A percentile compares a stretch with the other conserved stretches of the same genome.
These are phyloP conservation scores for Striga asiatica DNA, from an alignment of 257 asterid species.

Conservation along the genomic window DNA sequence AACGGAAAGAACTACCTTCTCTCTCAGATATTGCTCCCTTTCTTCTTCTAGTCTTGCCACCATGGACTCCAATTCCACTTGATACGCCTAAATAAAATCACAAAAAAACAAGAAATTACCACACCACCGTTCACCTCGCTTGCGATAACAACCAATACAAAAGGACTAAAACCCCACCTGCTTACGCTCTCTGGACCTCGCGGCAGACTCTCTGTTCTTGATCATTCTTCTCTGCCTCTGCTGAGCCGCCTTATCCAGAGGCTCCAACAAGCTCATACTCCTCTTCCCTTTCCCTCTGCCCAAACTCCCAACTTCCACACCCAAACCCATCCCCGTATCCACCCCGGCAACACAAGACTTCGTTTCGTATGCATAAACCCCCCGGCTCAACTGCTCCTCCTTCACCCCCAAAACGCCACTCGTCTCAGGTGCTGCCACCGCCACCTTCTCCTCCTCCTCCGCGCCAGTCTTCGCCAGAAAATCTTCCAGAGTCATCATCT, in stretches of 20 bases:
- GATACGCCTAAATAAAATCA: constrained; percentile 50
- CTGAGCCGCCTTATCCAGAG: constrained; percentile 63
- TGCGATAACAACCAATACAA: neutral
- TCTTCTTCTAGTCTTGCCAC: constrained; percentile 75
- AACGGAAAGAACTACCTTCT: constrained; percentile 38
- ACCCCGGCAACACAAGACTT: constrained; percentile 19
- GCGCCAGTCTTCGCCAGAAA: constrained; percentile 71
- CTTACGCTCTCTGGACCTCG: constrained; percentile 95
- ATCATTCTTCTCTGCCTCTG: constrained; percentile 83
- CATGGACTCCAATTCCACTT: constrained; percentile 80
- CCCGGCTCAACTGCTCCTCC: constrained; percentile 30
- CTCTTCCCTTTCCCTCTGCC: constrained; percentile 44
- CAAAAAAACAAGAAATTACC: neutral
- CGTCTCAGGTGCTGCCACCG: constrained; percentile 19
- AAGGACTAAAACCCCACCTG: constrained; percentile 40
- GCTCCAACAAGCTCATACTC: constrained; percentile 61
- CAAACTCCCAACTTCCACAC: constrained; percentile 21
- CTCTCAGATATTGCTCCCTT: constrained; percentile 55
- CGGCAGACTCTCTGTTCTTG: constrained; percentile 96
- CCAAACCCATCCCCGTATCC: constrained; percentile 28
- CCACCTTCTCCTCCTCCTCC: constrained; percentile 58
- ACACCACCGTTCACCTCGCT: neutral
- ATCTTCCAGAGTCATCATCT: constrained; percentile 86
- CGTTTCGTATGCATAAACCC: constrained; percentile 12
- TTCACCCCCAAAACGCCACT: constrained; percentile 30